Base-by-base conservation (phyloP, 2,329 filamentous ascomycete genomes). In the Triangularia verruculosa region DNA sequence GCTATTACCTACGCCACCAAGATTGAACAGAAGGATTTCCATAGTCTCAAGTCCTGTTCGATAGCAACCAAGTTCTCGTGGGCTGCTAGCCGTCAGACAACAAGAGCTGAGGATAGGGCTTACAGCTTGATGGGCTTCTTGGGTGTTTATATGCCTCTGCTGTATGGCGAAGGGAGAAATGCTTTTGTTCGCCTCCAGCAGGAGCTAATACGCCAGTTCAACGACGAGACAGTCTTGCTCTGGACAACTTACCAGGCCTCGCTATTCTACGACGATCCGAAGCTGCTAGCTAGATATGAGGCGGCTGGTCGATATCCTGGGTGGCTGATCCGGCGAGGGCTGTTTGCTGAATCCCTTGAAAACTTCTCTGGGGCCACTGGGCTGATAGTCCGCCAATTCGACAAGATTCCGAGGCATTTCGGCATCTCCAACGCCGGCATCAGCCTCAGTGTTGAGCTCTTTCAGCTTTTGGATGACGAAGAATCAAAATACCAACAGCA, bases 41-140 rank as follows among this genome's bases (percentile, higher is more conserved):
- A 30, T 7, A 22, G 30, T 6, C 52, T 59, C 8, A 27, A 39
- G 39, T 24, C 32, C 5, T 58, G 56, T 13, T 43, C 30, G 1
- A 24, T 47, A 12, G 34, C 25, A 20, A 58, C 56, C 5, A 43
- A 47, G 56, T 20, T 58, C 7, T 58, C 56, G 1, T 58, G 56
- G 56, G 56, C 56, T 15, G n/a, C 56, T 11, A 15, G 15, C 11
- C 25, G 56, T 7, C 17, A 58, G 20, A 58, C 56, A 11, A 34
- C 56, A 11, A 39, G 13, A 7, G 2, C 47, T 15, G 56, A 58
- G n/a, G 32, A 58, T 24, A 34, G 56, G 20, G 56, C 32, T 3
- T 58, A 58, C 20, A 58, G 56, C 17, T 28, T 58, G 56, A 20
- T 58, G 11, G 56, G 56, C 12, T n/a, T 58, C 8, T 11, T 58